Evolutionary conservation across 208 protist species (phyloP).

Genomic region (Wallacemonas collosoma): DNA sequence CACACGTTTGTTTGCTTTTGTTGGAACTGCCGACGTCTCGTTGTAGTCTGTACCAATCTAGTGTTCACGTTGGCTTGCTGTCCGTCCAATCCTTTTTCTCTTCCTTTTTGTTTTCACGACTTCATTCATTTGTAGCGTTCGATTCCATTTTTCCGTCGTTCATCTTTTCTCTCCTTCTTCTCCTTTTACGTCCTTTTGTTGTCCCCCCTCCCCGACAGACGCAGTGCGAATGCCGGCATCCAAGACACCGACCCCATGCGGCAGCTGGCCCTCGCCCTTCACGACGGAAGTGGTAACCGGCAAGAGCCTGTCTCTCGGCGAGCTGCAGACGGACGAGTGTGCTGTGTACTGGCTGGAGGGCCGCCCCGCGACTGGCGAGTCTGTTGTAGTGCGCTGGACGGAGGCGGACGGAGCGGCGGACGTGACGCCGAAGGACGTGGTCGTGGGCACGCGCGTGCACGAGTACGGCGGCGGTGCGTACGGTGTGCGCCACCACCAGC

Average conservation of each 20-base stretch:
- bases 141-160: too few relatives aligned
- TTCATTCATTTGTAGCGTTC: too few relatives aligned
- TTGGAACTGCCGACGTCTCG: too few relatives aligned
- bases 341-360: slow-evolving; percentile 9
- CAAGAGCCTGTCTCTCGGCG: slow-evolving; percentile 6
- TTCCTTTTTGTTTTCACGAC: too few relatives aligned
- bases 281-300: slow-evolving; percentile 1
- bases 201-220: background rate
- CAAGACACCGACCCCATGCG: background rate
- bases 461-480: slow-evolving; percentile 13
- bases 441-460: slow-evolving; percentile 6
- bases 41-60: too few relatives aligned
- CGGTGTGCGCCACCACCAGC: slow-evolving; percentile 7
- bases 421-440: background rate
- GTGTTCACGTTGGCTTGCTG: too few relatives aligned
- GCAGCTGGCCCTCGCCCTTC: slow-evolving; percentile 5
- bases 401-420: background rate
- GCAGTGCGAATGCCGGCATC: background rate
- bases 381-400: slow-evolving; percentile 4
- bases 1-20: too few relatives aligned
- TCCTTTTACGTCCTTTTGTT: background rate
- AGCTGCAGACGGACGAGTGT: background rate
- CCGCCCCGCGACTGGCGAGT: slow-evolving; percentile 1
- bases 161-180: too few relatives aligned
- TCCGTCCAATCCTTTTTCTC: too few relatives aligned